Conservation (phyloP, 257 asterid species). For the Gynochthodes officinalis region DNA sequence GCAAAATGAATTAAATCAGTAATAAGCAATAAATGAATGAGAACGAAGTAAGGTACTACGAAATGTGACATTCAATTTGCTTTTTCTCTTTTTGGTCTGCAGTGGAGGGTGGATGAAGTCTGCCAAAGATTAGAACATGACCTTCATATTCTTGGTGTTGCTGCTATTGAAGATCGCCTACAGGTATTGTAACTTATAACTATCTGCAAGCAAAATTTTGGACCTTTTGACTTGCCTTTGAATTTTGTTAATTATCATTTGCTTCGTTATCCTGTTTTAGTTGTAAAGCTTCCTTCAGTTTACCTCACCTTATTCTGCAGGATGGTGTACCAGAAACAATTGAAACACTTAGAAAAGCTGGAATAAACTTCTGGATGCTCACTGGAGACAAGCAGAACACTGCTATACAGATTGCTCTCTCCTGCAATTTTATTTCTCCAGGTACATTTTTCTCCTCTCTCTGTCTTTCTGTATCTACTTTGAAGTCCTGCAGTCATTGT, state of each 20-base stretch:
- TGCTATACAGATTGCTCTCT: conserved; percentile 94
- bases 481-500: background rate
- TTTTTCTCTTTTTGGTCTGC: conserved; percentile 20
- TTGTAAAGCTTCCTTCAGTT: conserved; percentile 16
- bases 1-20: background rate
- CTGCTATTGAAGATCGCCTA: conserved; percentile 96
- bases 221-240: background rate
- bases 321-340: conserved; percentile 98
- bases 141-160: conserved; percentile 90
- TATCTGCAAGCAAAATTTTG: conserved; percentile 12
- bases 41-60: background rate
- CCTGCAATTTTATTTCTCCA: conserved; percentile 95
- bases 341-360: conserved; percentile 84
- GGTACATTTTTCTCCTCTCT: conserved; percentile 41
- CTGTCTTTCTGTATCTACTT: conserved; percentile 1
- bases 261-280: conserved; percentile 19
- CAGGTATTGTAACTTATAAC: conserved; percentile 48
- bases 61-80: background rate
- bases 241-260: background rate
- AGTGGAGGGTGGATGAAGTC: conserved; percentile 99
- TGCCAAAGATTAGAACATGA: conserved; percentile 89
- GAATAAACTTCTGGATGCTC: conserved; percentile 98
- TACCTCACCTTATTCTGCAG: conserved; percentile 39
- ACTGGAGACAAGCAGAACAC: conserved; percentile 98
- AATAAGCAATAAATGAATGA: background rate